Base-by-base conservation (phyloP, 306 rosid genomes). In the Lathyrus oleraceus region DNA sequence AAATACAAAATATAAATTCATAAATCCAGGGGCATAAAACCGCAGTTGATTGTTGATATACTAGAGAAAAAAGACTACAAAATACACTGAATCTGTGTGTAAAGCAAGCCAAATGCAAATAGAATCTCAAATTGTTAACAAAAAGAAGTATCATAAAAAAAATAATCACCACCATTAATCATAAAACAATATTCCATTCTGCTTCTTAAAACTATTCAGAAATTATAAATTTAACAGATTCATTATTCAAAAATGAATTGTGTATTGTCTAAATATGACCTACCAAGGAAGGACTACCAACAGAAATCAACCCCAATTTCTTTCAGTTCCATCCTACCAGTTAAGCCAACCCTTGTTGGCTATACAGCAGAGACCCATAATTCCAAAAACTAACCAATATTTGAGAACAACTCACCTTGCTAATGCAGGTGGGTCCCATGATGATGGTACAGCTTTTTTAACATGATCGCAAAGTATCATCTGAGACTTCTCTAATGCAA, bases 401-500 rank as follows among this genome's bases (percentile, higher is more conserved):
- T 32, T 32, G 8, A 32, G 36, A 6, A 32, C 8, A 48, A 48
- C 8, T 79, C 67, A 94, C 98, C 96, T 90, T 71, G 98, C 97
- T 65, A 94, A 79, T 75, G 94, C 87, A 75, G 90, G 87, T 70
- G 98, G 97, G 53, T 94, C 98, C 98, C 98, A 94, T 5, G 83
- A 76, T 30, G 98, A 70, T 15, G 98, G 98, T 63, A 94, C 98
- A 19, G 91, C 90, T 15, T 85, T 85, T 78, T 81, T 88, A 40
- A 90, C 92, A 49, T 80, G 80, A 60, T 90, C 92, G 8, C 86
- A n/a, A 20, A 90, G 91, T 42, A 90, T 81, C 89, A 87, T 78
- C 79, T 94, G 97, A 74, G 98, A 87, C 73, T 94, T 94, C 78
- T 90, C 97, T 57, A 94, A 75, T 45, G 97, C 98, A 83, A 94